A percentile compares a stretch with the other conserved stretches of the same genome.
phyloP scores from a whole-genome alignment of 768 basidiomycete genomes.

The Russula griseocarnosa region DNA sequence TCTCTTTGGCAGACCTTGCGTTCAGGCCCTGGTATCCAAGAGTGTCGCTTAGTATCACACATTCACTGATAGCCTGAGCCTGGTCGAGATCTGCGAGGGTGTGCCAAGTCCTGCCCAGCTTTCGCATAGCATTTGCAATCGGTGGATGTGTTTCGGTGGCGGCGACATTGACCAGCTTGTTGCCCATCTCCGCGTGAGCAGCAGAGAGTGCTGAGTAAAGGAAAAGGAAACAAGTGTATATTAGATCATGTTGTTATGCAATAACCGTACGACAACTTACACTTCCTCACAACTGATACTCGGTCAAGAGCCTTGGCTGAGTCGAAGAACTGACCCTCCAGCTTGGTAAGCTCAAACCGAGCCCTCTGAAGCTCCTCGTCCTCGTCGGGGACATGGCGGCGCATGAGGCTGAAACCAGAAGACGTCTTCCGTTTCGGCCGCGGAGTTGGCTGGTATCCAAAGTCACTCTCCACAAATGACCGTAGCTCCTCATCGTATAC shows the following conservation, averaged over 20 bases:
- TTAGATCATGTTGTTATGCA: not conserved
- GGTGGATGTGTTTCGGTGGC: constrained; percentile 86
- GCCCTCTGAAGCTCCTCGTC: constrained; percentile 90
- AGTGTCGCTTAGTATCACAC: constrained; percentile 92
- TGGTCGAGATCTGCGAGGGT: constrained; percentile 84
- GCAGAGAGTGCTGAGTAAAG: constrained; percentile 59
- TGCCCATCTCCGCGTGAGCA: constrained; percentile 87
- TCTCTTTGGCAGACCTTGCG: constrained; percentile 95
- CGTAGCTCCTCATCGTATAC: constrained; percentile 89
- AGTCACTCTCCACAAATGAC: constrained; percentile 95
- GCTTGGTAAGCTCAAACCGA: constrained; percentile 84
- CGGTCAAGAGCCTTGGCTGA: constrained; percentile 89
- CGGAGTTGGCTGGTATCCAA: constrained; percentile 88
- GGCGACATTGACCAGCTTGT: constrained; percentile 83
- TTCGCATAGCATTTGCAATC: constrained; percentile 76
- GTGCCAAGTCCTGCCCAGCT: constrained; percentile 84
- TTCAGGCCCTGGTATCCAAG: constrained; percentile 96
- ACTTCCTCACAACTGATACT: constrained; percentile 72
- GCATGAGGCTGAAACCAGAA: constrained; percentile 72
- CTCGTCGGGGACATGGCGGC: constrained; percentile 83
- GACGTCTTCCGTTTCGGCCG: constrained; percentile 66
- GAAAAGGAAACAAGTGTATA: constrained; percentile 18
- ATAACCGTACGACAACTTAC: constrained; percentile 40
- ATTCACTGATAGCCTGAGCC: constrained; percentile 90
- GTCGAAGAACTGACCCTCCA: constrained; percentile 91